These are phyloP conservation scores for Tetradesmus lagerheimii DNA, from an alignment of 139 green algal genomes.

Conservation along the genomic window DNA sequence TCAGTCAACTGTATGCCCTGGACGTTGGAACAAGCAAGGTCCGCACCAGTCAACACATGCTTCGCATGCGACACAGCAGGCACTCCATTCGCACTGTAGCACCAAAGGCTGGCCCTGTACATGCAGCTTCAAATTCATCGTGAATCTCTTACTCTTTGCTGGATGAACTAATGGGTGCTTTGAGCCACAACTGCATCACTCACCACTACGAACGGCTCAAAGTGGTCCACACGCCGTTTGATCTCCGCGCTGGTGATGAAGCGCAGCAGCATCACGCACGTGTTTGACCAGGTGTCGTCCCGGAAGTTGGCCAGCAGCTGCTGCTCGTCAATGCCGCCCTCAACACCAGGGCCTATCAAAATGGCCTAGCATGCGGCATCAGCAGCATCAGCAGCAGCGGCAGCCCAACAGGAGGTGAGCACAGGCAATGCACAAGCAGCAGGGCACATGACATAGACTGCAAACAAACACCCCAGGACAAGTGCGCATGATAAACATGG, in stretches of 20 bases:
- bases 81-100: no score
- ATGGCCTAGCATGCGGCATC: constrained; percentile 6
- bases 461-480: no score
- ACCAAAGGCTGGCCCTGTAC: no score
- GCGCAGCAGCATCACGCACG: constrained; percentile 85
- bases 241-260: constrained; percentile 84
- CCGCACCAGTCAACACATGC: no score
- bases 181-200: neutral
- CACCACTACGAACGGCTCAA: constrained; percentile 78
- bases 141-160: neutral
- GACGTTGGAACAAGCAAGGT: no score
- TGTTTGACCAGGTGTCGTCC: constrained; percentile 61
- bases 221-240: constrained; percentile 78
- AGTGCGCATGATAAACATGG: no score
- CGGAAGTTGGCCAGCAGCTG: constrained; percentile 69
- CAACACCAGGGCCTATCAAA: neutral
- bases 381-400: neutral
- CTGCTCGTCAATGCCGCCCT: constrained; percentile 58
- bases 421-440: no score
- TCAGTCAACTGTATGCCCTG: no score
- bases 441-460: neutral
- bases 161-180: neutral
- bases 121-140: neutral
- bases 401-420: neutral
- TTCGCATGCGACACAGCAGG: no score